Evolutionary conservation across 768 basidiomycete genomes (phyloP), one percentile per base, ranked within the genome.

Genomic region (Termitomyces sp.): DNA sequence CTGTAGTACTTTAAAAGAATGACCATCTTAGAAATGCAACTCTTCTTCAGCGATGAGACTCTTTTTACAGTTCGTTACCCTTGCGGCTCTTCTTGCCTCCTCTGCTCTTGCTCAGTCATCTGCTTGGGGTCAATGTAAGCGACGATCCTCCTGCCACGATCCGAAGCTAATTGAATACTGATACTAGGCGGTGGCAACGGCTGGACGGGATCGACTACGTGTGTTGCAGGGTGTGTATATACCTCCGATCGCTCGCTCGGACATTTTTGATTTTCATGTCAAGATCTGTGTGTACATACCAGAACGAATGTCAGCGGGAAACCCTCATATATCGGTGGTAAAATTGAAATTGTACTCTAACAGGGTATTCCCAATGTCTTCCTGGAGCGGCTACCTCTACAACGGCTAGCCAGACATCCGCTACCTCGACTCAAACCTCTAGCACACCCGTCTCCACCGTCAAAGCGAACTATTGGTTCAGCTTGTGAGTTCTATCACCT

Each of bases 401-500:
- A 6, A 35, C 49, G 1, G 18, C 44, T 18, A 46, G 40, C 23
- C 7, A 6, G 12, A 40, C 48, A 38, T 20, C 69, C 16, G 52
- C 67, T 4, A 33, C 49, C 16, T 32, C 53, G 14, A 55, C 56
- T 5, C n/a, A 32, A 3, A 50, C 65, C 18, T 46, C 56, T 6
- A 61, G 66, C n/a, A 26, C 53, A 12, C 36, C 58, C 0, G 46
- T 68, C 9, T 63, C 70, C 28, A 50, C 70, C 6, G 58, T 55
- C 16, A 62, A 65, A 5, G 70, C 70, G 1, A 79, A 79, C 59
- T 82, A 76, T 67, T 84, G 83, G 83, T 85, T 85, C 66, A 80
- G 79, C 68, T 85, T 84, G 81, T 83, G 63, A 58, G 79, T 35
- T 12, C 35, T 43, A 16, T 38, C 1, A 44, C 20, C 54, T 12